Base-by-base conservation (phyloP, 2,329 filamentous ascomycete species). In the Bipolaris gigantea region DNA sequence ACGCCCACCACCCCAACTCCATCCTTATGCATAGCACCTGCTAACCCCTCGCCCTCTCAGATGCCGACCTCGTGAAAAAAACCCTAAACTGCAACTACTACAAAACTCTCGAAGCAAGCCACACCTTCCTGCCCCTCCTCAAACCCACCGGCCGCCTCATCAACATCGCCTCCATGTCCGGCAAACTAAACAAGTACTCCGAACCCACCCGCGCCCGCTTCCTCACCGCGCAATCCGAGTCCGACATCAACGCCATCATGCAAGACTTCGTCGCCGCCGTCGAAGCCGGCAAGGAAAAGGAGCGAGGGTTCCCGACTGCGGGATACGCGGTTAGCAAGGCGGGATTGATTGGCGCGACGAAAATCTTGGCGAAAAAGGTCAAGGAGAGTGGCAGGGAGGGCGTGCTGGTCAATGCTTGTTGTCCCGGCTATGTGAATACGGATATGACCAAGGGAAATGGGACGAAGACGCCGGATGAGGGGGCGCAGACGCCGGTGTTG, bases 21-120 rank as follows among this genome's bases (percentile, higher is more conserved):
- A 19, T 21, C 11, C 7, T 27, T 13, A 19, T 13, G 5, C 5
- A 36, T 11, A 2, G 19, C 23, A 23, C 15, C 5, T 49, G 27
- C 53, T 63, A 40, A 45, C 21, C 5, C 9, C 25, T n/a, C 4
- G 3, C 7, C 7, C 2, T 2, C 4, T 5, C 3, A 76, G 77
- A 82, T 59, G 54, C 70, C 5, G 69, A 78, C 21, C 72, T 83
- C 19, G 81, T 82, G 30, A 75, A 76, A 48, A 71, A 73, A 19
- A 84, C 81, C 0, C 67, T 83, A 4, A 67, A 73, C 19, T 78
- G 75, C 56, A 83, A 84, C 65, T 83, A 83, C 70, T 79, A 80
- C 66, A 78, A 77, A 62, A 81, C 80, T 3, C 69, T 83, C 13
- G 72, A 77, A 43, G 75, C 75, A 2, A 77, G 75, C 3, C 75